Percentiles rank a stretch among this genome's conserved stretches.
phyloP scores from a whole-genome alignment of 2,329 filamentous ascomycete species.

The Ceratocystis colombiana region DNA sequence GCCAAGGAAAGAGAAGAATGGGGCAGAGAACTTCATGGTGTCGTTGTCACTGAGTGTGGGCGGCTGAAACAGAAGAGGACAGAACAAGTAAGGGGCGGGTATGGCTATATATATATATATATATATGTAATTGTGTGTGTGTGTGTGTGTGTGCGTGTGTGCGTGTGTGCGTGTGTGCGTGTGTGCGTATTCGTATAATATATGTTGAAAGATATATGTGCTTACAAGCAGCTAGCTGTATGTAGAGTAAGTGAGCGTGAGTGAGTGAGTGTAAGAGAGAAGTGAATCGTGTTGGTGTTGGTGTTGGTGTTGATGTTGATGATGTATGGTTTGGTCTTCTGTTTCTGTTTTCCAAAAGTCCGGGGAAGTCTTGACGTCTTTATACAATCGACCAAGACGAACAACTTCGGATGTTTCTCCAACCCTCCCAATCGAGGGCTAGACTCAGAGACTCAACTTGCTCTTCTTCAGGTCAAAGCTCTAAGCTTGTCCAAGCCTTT shows the following conservation, averaged over 20 bases:
- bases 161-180: too few species aligned
- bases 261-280: constrained; percentile 18
- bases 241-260: not conserved
- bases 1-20: constrained; percentile 22
- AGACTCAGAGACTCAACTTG: not conserved
- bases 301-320: not conserved
- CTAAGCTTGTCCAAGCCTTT: not conserved
- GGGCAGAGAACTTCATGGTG: constrained; percentile 12
- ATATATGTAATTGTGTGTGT: too few species aligned
- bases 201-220: too few species aligned
- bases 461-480: not conserved
- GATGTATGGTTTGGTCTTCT: not conserved
- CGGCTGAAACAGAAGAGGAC: not conserved
- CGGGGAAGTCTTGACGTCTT: not conserved
- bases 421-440: not conserved
- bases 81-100: constrained; percentile 6
- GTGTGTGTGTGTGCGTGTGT: too few species aligned
- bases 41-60: not conserved
- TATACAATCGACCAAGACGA: not conserved
- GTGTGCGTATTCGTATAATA: too few species aligned
- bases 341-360: not conserved
- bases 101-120: not conserved
- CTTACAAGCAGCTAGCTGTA: too few species aligned
- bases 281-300: not conserved
- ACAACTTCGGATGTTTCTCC: not conserved